Conservation (phyloP, 768 basidiomycete genomes). For the Albatrellus ellisii region DNA sequence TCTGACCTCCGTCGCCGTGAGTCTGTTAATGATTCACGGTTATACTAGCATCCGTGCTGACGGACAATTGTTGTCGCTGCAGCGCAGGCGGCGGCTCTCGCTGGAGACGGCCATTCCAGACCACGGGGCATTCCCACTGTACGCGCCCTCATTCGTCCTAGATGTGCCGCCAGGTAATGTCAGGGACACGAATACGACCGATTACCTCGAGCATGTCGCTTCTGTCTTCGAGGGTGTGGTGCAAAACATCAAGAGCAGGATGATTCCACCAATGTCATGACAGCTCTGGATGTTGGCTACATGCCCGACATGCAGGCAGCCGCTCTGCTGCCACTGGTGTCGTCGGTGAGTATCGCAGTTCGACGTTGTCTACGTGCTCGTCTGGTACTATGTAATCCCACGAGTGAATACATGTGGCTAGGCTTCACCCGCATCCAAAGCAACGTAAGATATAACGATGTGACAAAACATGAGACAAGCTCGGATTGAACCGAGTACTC, state of each 20-base stretch:
- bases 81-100: conserved; percentile 44
- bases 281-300: too few relatives aligned
- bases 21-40: conserved; percentile 17
- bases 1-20: conserved; percentile 62
- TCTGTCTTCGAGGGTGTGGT: conserved; percentile 13
- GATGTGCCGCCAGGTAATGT: conserved; percentile 64
- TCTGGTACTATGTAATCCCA: too few relatives aligned
- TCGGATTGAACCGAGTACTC: too few relatives aligned
- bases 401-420: too few relatives aligned
- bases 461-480: too few relatives aligned
- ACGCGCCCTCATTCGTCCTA: conserved; percentile 71
- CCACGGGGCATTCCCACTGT: conserved; percentile 56
- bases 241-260: conserved; percentile 6
- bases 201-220: conserved; percentile 37
- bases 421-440: too few relatives aligned
- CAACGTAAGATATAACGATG: too few relatives aligned
- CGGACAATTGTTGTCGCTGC: not conserved
- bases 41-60: not conserved
- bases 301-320: too few relatives aligned
- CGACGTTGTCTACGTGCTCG: too few relatives aligned
- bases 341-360: too few relatives aligned
- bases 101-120: conserved; percentile 63
- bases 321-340: too few relatives aligned
- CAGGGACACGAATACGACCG: conserved; percentile 57
- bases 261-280: too few relatives aligned